These are phyloP conservation scores for Stropharia rugosoannulata DNA, from an alignment of 768 basidiomycete species.

Conservation along the genomic window DNA sequence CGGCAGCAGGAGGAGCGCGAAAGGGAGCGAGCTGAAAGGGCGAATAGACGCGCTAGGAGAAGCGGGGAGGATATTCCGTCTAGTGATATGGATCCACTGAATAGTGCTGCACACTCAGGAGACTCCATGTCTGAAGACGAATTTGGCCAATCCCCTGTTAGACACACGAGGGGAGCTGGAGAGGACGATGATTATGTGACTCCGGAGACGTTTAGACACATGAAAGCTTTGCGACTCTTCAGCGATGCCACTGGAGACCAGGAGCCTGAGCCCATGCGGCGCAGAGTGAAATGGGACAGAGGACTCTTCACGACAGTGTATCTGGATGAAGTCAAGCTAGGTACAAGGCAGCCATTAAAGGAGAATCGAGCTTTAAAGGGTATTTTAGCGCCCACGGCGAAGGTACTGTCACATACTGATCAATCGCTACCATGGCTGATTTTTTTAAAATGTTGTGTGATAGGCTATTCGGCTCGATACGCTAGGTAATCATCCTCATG, in stretches of 20 bases:
- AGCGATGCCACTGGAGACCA: constrained; percentile 31
- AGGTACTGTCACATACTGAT: constrained; percentile 40
- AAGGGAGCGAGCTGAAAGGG: constrained; percentile 53
- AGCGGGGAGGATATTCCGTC: constrained; percentile 36
- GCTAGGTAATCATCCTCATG: constrained; percentile 68
- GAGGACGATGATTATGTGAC: constrained; percentile 83
- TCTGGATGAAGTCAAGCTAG: constrained; percentile 62
- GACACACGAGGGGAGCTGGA: constrained; percentile 67
- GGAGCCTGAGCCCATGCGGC: constrained; percentile 28
- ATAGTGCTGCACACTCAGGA: constrained; percentile 28
- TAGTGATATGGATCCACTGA: constrained; percentile 26
- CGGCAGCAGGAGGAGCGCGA: constrained; percentile 64
- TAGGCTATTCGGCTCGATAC: constrained; percentile 66
- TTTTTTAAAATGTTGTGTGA: constrained; percentile 7
- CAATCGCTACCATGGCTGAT: background rate
- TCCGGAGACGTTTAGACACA: constrained; percentile 44
- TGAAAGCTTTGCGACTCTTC: constrained; percentile 40
- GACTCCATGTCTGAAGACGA: constrained; percentile 14
- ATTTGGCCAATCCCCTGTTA: constrained; percentile 17
- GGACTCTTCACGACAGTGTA: constrained; percentile 62
- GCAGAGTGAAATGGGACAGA: constrained; percentile 78
- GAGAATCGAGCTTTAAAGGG: constrained; percentile 49
- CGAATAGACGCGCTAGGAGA: constrained; percentile 55
- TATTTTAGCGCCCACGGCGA: constrained; percentile 66
- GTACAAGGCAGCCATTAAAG: constrained; percentile 41